Evolutionary conservation across 2,329 filamentous ascomycete genomes (phyloP), one percentile per base, ranked within the genome.

Genomic region (Pestalotiopsis sp.): DNA sequence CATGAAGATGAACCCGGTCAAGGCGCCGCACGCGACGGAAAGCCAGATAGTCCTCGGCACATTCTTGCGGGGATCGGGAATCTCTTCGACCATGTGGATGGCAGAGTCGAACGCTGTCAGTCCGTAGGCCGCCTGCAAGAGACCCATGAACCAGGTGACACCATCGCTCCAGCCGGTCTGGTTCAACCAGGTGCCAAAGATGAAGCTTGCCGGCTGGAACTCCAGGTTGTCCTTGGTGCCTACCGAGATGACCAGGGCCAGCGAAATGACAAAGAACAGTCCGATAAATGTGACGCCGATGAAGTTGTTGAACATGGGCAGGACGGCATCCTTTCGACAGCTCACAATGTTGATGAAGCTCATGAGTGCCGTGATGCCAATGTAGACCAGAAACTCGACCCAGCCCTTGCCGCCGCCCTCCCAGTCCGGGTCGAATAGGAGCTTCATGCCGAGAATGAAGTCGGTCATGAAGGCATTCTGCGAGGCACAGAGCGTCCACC

Each of bases 61-160:
- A 66, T 86, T 86, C 44, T 77, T 82, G 38, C 84, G 77, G 1
- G 86, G 85, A 3, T 79, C 76, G 1, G 86, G 85, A 1, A 88
- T 85, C 71, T 88, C 86, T 70, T 88, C 86, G 2, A 86, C 83
- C 79, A 88, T 83, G 73, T 89, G 86, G 48, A 88, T 86, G 40
- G 86, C 86, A 0, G 86, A 84, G 71, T 89, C 86, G 69, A 88
- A 88, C 1, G 86, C 86, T 0, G 85, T 87, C 17, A 87, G 75
- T 1, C 84, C 86, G 66, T 88, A 88, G 0, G 86, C 86, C 1
- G 84, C 83, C 70, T 88, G 86, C 0, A 88, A 80, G 1, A 89
- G 81, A 3, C 86, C 86, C 0, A 84, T 82, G 70, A 89, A 88
- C 85, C 85, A 88, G n/a, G 83, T 82, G 0, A 88, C 82, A 1